A percentile compares a stretch with the other conserved stretches of the same genome.
These are phyloP conservation scores for Pisolithus sp. DNA, from an alignment of 768 basidiomycete species.

Conservation along the genomic window DNA sequence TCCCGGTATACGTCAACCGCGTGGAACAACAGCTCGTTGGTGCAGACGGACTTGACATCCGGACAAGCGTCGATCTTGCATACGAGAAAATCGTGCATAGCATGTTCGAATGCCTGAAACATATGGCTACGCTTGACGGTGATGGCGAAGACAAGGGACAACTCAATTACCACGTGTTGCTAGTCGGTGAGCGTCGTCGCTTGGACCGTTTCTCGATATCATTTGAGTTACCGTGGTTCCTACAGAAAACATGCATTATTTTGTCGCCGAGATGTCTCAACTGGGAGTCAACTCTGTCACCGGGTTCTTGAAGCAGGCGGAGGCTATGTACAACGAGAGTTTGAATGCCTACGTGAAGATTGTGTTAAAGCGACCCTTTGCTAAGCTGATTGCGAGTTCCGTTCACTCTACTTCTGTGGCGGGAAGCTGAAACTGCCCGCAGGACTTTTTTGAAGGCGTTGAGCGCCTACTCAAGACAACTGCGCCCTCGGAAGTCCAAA, in stretches of 20 bases:
- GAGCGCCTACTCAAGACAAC: conserved; percentile 82
- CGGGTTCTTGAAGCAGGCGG: conserved; percentile 63
- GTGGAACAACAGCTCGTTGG: conserved; percentile 82
- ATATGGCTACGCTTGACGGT: conserved; percentile 93
- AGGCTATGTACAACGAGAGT: conserved; percentile 86
- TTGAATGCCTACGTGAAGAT: conserved; percentile 80
- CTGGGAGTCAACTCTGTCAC: conserved; percentile 60
- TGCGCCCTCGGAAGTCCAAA: conserved; percentile 67
- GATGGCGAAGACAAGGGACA: conserved; percentile 95
- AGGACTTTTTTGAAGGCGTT: conserved; percentile 95
- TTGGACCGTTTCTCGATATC: background rate
- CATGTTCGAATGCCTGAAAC: conserved; percentile 91
- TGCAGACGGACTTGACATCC: conserved; percentile 70
- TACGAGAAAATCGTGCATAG: conserved; percentile 85
- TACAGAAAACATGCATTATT: conserved; percentile 94
- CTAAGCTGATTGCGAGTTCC: conserved; percentile 71
- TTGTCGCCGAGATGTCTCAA: conserved; percentile 74
- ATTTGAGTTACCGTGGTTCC: background rate
- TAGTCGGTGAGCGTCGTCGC: conserved; percentile 66
- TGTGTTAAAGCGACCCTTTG: conserved; percentile 79
- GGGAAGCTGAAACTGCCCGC: conserved; percentile 3
- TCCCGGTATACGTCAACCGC: conserved; percentile 79
- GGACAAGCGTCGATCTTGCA: conserved; percentile 67
- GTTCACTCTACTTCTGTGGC: background rate
- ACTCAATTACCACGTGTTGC: conserved; percentile 91